Evolutionary conservation across 176 grass and related monocot genomes (phyloP), one percentile per base, ranked within the genome.

Genomic region (Avena eriantha): DNA sequence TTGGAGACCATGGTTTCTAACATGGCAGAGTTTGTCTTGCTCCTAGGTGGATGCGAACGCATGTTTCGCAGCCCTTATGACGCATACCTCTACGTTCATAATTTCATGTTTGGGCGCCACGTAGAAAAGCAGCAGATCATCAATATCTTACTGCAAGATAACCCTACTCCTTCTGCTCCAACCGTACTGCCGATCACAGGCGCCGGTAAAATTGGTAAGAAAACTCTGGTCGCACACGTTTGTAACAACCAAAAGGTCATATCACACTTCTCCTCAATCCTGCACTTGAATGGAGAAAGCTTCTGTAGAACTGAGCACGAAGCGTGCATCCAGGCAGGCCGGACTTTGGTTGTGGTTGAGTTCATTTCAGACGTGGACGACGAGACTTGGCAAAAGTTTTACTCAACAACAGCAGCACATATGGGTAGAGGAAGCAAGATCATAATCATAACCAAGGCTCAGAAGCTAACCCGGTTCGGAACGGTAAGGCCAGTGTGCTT

Each of bases 391-490:
- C 1, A 19, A 2, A 75, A 24, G 1, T 85, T 89, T 22, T 89
- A 85, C 66, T 73, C 58, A 6, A 23, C 57, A 21, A 19, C 54
- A 3, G 56, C 17, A 0, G 45, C 8, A 16, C 8, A 53, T 21
- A 85, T 80, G 76, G 69, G 9, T 1, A 53, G 7, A 73, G 82
- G 87, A 80, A 80, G 87, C 55, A 89, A 84, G 76, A 80, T 89
- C 66, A 54, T 84, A 55, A 54, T 84, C 47, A 18, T 85, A 69
- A 81, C 58, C 21, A 85, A 50, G 49, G 56, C 49, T 10, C 4
- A 17, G 6, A 58, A 10, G 4, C 0, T 85, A 8, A 43, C 83
- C 0, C 53, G 82, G 55, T 63, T 89, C 4, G 74, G 81, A 9
- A 88, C 87, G 1, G 54, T 73, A 43, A 73, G 69, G n/a, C 66